phyloP scores from a whole-genome alignment of 2,329 filamentous ascomycete species.

The Paecilomyces variotii region DNA sequence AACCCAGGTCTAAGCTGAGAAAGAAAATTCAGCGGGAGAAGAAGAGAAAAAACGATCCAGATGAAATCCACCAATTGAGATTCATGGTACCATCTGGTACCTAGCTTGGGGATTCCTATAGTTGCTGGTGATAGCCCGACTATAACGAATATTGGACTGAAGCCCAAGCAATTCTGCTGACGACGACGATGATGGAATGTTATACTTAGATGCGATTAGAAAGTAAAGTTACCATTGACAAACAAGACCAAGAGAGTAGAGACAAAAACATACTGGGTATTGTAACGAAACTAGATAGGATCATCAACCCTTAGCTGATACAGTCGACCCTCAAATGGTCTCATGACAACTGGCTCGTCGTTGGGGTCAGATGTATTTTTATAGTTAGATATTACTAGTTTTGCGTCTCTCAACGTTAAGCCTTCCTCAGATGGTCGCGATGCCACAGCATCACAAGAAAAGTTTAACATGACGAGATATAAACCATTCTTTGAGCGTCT shows the following conservation, averaged over 20 bases:
- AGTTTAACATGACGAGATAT: slow-evolving; percentile 9
- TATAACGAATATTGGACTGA: background rate
- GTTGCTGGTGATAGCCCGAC: background rate
- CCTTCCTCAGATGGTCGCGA: slow-evolving; percentile 5
- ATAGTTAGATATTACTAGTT: slow-evolving; percentile 9
- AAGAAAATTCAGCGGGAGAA: too few species aligned
- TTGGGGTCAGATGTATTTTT: slow-evolving; percentile 7
- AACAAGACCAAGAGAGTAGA: background rate
- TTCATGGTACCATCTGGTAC: too few species aligned
- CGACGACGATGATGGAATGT: background rate
- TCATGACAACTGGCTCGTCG: slow-evolving; percentile 8
- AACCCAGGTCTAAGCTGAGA: background rate
- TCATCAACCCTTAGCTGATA: slow-evolving; percentile 49
- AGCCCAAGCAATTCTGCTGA: background rate
- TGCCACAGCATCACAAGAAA: slow-evolving; percentile 5
- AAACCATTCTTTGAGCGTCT: slow-evolving; percentile 6
- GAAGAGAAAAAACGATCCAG: background rate
- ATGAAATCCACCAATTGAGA: too few species aligned
- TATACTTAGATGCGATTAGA: background rate
- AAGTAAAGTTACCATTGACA: background rate
- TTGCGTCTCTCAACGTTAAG: slow-evolving; percentile 2
- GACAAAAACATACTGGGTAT: background rate
- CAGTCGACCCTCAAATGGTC: slow-evolving; percentile 1
- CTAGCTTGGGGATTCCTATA: background rate
- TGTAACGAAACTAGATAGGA: background rate